A percentile compares a stretch with the other conserved stretches of the same genome.
Conservation (phyloP, 805 yeast species). For the Lipomyces kockii region DNA sequence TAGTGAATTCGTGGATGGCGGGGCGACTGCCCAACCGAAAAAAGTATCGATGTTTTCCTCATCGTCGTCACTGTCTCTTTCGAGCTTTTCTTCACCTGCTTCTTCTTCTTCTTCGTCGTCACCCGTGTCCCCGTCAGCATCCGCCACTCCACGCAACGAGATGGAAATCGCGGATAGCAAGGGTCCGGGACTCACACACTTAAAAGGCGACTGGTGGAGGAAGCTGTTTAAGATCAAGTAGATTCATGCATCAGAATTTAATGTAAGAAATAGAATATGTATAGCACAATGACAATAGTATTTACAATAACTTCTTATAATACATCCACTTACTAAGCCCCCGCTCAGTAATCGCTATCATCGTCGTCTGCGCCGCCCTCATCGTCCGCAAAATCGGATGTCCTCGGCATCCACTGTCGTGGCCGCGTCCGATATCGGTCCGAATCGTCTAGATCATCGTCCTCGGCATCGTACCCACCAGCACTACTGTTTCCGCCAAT, state of each 20-base stretch:
- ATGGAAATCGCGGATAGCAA: not conserved
- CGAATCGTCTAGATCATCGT: not conserved
- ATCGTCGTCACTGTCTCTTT: not conserved
- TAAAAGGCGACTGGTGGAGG: constrained; percentile 28
- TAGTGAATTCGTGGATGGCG: not conserved
- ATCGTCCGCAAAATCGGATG: constrained; percentile 8
- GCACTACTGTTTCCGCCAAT: constrained; percentile 14
- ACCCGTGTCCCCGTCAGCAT: not conserved
- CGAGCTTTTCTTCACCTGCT: not conserved
- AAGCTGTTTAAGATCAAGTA: constrained; percentile 27
- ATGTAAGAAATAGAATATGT: not conserved
- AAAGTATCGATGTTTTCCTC: not conserved
- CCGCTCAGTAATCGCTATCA: constrained; percentile 4
- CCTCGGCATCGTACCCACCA: constrained; percentile 1
- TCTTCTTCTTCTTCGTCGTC: no score
- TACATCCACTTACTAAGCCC: constrained; percentile 11
- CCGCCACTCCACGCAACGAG: not conserved
- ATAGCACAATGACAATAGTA: not conserved
- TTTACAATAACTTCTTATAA: constrained; percentile 18
- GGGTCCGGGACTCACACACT: constrained; percentile 25
- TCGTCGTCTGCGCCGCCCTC: constrained; percentile 14
- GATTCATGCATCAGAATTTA: not conserved
- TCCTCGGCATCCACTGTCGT: constrained; percentile 4
- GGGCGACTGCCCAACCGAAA: not conserved
- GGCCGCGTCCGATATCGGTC: constrained; percentile 2